Evolutionary conservation across 2,329 filamentous ascomycete genomes (phyloP).

Genomic region (Peltaster fructicola): DNA sequence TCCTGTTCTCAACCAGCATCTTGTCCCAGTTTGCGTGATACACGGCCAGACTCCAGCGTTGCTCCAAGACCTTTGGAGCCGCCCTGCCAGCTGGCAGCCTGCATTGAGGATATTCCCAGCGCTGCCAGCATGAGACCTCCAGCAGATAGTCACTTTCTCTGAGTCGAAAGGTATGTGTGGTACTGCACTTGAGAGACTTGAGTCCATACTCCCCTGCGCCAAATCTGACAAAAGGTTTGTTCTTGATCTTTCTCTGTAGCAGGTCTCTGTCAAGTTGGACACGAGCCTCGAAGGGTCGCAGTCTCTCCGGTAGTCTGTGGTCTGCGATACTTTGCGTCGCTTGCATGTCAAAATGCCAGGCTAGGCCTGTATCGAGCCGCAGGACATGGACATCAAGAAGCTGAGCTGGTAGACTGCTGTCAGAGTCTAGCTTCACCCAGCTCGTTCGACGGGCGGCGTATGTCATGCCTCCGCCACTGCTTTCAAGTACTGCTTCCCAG

Average conservation of each 20-base stretch:
- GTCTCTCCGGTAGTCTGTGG: slow-evolving; percentile 5
- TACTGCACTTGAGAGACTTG: slow-evolving; percentile 10
- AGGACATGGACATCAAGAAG: slow-evolving; percentile 14
- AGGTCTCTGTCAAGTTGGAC: slow-evolving; percentile 7
- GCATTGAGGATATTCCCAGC: slow-evolving; percentile 5
- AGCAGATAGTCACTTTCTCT: slow-evolving; percentile 13
- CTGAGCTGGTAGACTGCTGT: slow-evolving; percentile 6
- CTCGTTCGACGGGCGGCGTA: slow-evolving; percentile 6
- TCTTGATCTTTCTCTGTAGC: slow-evolving; percentile 2
- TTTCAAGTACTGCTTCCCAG: slow-evolving; percentile 9
- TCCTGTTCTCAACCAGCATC: slow-evolving; percentile 12
- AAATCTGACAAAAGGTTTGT: slow-evolving; percentile 9
- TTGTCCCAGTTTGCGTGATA: slow-evolving; percentile 15
- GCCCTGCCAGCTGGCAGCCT: slow-evolving; percentile 1
- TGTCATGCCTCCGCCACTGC: slow-evolving; percentile 3
- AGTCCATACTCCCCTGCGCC: slow-evolving; percentile 4
- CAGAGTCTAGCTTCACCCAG: slow-evolving; percentile 14
- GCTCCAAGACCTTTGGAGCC: slow-evolving; percentile 8
- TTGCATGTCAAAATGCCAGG: slow-evolving; percentile 17
- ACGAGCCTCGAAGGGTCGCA: slow-evolving; percentile 8
- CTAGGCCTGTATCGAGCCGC: slow-evolving; percentile 12
- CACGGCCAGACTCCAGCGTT: slow-evolving; percentile 15
- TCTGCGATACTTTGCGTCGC: slow-evolving; percentile 8
- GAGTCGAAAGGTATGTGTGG: slow-evolving; percentile 13
- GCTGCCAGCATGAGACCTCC: slow-evolving; percentile 16